Base-by-base conservation (phyloP, 2,329 filamentous ascomycete species). In the Aspergillus fumigatus region DNA sequence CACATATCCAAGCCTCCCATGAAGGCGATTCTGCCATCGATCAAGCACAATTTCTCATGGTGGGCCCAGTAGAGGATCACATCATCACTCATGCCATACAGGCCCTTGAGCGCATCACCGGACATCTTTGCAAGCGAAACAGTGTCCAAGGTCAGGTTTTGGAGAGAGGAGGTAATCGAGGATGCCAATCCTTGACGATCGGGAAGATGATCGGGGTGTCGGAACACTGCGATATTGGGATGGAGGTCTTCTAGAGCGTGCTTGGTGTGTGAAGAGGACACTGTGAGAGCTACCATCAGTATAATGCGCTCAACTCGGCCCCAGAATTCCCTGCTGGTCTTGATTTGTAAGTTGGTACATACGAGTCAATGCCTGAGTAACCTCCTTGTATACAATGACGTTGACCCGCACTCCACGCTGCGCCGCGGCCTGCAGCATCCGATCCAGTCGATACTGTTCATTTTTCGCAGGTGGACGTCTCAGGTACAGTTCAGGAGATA, bases 1-100 rank as follows among this genome's bases (percentile, higher is more conserved):
- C 86, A 96, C 66, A 96, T 80, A 73, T 96, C 92, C 1, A 96
- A 78, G 21, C 92, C 92, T 51, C 91, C 92, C 92, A 96, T 96
- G 70, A 97, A 96, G 2, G 88, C 91, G 55, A 87, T 79, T 9
- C 80, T 80, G n/a, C 87, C 84, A 70, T 97, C 92, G 17, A 97
- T 77, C 1, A 96, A 70, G 63, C 90, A 90, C 0, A 96, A 82
- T 74, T 97, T 97, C 75, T 97, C 92, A 65, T 96, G 92, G 66
- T 96, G 92, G 2, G 91, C 90, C 92, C 92, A 96, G 74, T 90
- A 96, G 1, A 96, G 77, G 10, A 96, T 88, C 1, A 92, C 84
- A 63, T 89, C 91, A 32, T 92, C 89, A 35, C 85, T 85, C 51
- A 89, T 87, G 53, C 92, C 92, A 67, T 96, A 96, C 1, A 96